Evolutionary conservation across 805 yeast genomes (phyloP).

Genomic region (Jamesozyma hellenica): DNA sequence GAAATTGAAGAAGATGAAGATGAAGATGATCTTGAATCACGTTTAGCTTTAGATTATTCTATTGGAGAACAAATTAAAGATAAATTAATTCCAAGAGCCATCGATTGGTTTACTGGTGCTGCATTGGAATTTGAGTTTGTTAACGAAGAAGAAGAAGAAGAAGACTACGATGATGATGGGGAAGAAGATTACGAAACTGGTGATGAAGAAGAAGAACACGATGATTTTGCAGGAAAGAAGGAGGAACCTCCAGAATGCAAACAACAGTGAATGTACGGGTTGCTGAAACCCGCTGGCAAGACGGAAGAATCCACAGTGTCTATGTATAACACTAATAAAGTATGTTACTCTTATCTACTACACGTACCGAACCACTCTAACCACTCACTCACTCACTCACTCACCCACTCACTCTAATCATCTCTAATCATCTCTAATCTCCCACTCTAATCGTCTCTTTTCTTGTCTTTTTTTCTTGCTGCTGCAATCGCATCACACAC

Average conservation of each 20-base stretch:
- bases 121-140: constrained; percentile 70
- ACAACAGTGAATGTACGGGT: constrained; percentile 35
- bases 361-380: no score
- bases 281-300: no score
- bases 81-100: constrained; percentile 88
- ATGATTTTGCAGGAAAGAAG: constrained; percentile 35
- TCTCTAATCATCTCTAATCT: no score
- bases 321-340: no score
- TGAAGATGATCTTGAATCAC: constrained; percentile 68
- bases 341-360: no score
- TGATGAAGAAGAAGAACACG: constrained; percentile 37
- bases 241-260: constrained; percentile 71
- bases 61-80: constrained; percentile 95
- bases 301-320: no score
- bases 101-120: constrained; percentile 97
- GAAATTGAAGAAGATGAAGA: constrained; percentile 39
- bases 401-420: no score
- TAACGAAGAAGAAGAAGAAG: constrained; percentile 53
- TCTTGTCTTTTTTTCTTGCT: no score
- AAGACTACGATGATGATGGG: constrained; percentile 49
- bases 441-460: no score
- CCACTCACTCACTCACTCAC: no score
- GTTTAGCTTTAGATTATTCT: constrained; percentile 86
- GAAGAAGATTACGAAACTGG: constrained; percentile 59
- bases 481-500: no score